Conservation (phyloP, 75 land plant genomes). For the Sequoiadendron giganteum region DNA sequence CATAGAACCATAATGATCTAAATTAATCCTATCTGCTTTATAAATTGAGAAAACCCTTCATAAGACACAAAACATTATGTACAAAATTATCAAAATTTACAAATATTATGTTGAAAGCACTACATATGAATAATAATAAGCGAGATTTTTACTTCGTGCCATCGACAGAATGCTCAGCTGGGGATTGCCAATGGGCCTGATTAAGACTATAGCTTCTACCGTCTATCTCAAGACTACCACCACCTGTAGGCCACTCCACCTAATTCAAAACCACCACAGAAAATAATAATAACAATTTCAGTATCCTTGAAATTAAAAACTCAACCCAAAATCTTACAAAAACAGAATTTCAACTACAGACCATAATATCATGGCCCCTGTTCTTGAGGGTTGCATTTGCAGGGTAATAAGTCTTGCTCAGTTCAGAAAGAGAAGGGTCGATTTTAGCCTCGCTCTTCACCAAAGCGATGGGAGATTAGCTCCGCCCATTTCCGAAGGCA, state of each 20-base stretch:
- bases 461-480: constrained; percentile 34
- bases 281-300: background rate
- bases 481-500: constrained; percentile 19
- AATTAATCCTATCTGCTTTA: background rate
- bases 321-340: background rate
- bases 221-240: constrained; percentile 26
- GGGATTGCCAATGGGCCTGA: constrained; percentile 36
- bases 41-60: no score
- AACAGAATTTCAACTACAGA: background rate
- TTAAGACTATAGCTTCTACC: constrained; percentile 16
- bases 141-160: constrained; percentile 16
- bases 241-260: constrained; percentile 16
- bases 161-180: constrained; percentile 34
- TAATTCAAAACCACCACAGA: background rate
- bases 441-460: background rate
- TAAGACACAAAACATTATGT: no score
- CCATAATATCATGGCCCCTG: constrained; percentile 21
- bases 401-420: background rate
- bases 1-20: background rate
- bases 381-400: constrained; percentile 3
- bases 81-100: no score
- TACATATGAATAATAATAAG: no score
- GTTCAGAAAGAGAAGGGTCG: background rate
- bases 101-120: no score
- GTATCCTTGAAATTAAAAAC: background rate